Percentiles rank a stretch among this genome's conserved stretches.
Conservation (phyloP, 768 basidiomycete species). For the Suillus placidus region DNA sequence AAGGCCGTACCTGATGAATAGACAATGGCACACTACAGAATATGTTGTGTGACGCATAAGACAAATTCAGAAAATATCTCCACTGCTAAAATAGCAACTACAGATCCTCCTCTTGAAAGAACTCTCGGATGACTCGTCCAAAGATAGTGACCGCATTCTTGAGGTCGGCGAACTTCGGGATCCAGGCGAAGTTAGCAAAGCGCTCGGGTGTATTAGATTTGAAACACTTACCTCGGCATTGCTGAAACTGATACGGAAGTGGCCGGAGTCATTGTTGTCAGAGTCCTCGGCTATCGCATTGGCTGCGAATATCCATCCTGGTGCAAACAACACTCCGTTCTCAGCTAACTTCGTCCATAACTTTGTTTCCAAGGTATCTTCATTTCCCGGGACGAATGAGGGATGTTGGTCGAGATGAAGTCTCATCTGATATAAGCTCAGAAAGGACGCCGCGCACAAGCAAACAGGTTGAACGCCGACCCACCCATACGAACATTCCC, state of each 20-base stretch:
- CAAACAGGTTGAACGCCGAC: constrained; percentile 18
- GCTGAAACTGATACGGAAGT: constrained; percentile 63
- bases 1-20: not conserved
- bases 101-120: constrained; percentile 32
- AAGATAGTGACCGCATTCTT: constrained; percentile 53
- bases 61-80: not conserved
- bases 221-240: constrained; percentile 46
- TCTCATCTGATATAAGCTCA: constrained; percentile 46
- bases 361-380: constrained; percentile 53
- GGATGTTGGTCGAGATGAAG: constrained; percentile 65
- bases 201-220: not conserved
- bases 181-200: not conserved
- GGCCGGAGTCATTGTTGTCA: constrained; percentile 39
- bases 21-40: not conserved
- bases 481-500: constrained; percentile 85
- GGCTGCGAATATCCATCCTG: constrained; percentile 43
- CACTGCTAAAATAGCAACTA: not conserved
- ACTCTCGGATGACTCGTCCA: constrained; percentile 44
- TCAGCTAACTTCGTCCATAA: constrained; percentile 65
- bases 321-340: constrained; percentile 62
- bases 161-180: constrained; percentile 34
- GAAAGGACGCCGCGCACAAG: not conserved
- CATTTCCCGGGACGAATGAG: constrained; percentile 38
- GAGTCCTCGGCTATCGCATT: constrained; percentile 33
- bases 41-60: not conserved